Percentiles rank a stretch among this genome's conserved stretches.
phyloP scores from a whole-genome alignment of 305 asterid genomes.

The Andrographis paniculata region DNA sequence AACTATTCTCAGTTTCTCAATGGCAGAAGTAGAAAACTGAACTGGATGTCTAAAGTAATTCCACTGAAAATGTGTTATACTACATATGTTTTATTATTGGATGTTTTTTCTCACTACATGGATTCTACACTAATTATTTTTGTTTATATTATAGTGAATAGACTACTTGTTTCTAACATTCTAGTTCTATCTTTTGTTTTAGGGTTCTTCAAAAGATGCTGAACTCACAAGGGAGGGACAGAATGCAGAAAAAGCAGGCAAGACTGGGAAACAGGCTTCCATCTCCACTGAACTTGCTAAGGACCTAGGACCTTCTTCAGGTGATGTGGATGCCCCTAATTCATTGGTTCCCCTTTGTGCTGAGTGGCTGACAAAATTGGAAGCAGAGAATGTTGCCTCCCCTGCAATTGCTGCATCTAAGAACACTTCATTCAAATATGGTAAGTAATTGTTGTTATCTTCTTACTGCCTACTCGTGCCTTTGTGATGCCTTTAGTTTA shows the following conservation, averaged over 20 bases:
- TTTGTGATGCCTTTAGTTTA: background rate
- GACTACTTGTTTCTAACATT: background rate
- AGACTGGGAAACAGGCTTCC: slow-evolving; percentile 36
- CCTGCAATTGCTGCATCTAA: slow-evolving; percentile 36
- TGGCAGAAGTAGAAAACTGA: too few species aligned
- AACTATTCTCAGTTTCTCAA: too few species aligned
- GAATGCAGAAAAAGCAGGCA: slow-evolving; percentile 40
- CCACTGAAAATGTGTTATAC: too few species aligned
- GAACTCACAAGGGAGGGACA: slow-evolving; percentile 52
- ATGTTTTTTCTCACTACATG: too few species aligned
- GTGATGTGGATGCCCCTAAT: slow-evolving; percentile 36
- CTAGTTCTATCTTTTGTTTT: background rate
- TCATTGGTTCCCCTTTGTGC: slow-evolving; percentile 29
- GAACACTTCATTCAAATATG: slow-evolving; percentile 40
- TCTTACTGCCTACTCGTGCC: background rate
- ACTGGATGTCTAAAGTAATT: too few species aligned
- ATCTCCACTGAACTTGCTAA: slow-evolving; percentile 44
- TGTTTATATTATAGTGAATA: too few species aligned
- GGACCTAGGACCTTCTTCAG: slow-evolving; percentile 38
- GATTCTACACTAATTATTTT: too few species aligned
- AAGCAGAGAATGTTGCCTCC: slow-evolving; percentile 33
- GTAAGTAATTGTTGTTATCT: slow-evolving; percentile 23
- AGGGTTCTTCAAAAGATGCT: slow-evolving; percentile 40
- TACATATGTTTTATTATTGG: too few species aligned
- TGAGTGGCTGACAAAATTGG: slow-evolving; percentile 43